phyloP scores from a whole-genome alignment of 345 rosid species.

The Conringia planisiliqua region DNA sequence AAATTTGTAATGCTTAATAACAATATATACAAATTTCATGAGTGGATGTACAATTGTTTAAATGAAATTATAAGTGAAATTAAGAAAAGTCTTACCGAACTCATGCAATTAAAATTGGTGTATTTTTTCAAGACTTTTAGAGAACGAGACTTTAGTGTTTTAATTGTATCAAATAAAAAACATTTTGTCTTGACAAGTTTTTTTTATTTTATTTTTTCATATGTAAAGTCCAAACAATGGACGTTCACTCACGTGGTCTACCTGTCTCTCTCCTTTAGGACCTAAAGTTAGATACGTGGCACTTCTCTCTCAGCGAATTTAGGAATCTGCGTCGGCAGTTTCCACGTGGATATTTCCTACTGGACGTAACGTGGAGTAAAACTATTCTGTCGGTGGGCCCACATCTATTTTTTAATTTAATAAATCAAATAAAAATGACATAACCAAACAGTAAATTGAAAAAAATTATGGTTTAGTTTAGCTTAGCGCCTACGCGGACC shows the following conservation, averaged over 20 bases:
- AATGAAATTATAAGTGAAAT: no score
- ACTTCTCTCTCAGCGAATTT: slow-evolving; percentile 7
- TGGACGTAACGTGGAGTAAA: slow-evolving; percentile 6
- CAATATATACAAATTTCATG: no score
- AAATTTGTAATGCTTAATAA: no score
- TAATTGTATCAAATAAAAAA: neutral
- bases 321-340: slow-evolving; percentile 14
- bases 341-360: neutral
- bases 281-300: slow-evolving; percentile 28
- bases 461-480: slow-evolving; percentile 2
- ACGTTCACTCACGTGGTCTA: slow-evolving; percentile 30
- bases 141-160: no score
- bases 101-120: no score
- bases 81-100: no score
- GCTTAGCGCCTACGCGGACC: slow-evolving; percentile 29
- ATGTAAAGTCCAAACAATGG: slow-evolving; percentile 13
- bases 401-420: neutral
- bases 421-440: neutral
- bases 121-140: no score
- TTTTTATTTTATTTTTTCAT: neutral
- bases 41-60: no score
- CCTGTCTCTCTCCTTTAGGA: slow-evolving; percentile 25
- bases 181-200: neutral
- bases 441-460: neutral
- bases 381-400: slow-evolving; percentile 36